A percentile compares a stretch with the other conserved stretches of the same genome.
Conservation (phyloP, 2,329 filamentous ascomycete genomes). For the Cladosporium halotolerans region DNA sequence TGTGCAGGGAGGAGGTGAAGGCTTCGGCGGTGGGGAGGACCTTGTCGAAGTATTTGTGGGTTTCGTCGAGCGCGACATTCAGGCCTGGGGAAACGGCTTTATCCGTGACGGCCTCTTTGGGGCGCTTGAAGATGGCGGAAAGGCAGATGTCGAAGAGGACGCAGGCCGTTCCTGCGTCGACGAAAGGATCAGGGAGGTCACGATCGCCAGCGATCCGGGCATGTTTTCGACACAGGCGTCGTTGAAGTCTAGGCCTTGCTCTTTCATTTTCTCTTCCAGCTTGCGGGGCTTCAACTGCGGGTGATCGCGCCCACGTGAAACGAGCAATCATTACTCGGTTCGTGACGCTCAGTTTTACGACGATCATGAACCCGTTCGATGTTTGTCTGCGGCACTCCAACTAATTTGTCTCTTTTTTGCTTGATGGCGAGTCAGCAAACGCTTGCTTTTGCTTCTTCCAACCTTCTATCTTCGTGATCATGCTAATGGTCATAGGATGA, state of each 20-base stretch:
- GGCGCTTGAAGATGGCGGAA: constrained; percentile 45
- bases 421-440: neutral
- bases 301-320: constrained; percentile 13
- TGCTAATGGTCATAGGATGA: no score
- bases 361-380: no score
- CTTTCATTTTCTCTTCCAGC: neutral
- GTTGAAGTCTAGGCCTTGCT: neutral
- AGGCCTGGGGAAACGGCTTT: constrained; percentile 35
- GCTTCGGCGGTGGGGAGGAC: constrained; percentile 44
- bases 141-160: constrained; percentile 68
- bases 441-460: no score
- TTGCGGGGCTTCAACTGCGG: neutral
- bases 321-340: constrained; percentile 60
- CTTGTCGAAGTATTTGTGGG: constrained; percentile 67
- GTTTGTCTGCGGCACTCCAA: constrained; percentile 41
- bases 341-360: constrained; percentile 39
- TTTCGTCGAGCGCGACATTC: constrained; percentile 67
- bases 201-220: no score
- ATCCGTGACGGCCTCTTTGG: constrained; percentile 15
- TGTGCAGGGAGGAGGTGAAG: constrained; percentile 31
- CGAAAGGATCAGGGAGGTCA: constrained; percentile 67
- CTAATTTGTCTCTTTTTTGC: constrained; percentile 39
- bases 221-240: neutral
- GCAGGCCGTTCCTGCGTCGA: constrained; percentile 62
- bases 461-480: no score